Evolutionary conservation across 331 rosid species (phyloP), one percentile per base, ranked within the genome.

Genomic region (Acacia concinna): DNA sequence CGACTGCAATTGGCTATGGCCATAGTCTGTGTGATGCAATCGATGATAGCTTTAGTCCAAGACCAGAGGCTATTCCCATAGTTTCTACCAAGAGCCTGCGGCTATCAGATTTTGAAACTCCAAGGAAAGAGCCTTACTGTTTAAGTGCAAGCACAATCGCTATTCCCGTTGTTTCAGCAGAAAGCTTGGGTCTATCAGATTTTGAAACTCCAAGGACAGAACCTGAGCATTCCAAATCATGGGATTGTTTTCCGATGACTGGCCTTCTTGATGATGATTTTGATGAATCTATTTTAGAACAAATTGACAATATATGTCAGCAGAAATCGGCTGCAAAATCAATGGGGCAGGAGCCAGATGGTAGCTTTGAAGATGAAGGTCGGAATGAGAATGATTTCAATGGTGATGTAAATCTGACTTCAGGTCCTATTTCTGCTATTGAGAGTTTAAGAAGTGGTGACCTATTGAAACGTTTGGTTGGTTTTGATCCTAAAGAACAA

Each of bases 291-390:
- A 12, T 85, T 82, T 85, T 92, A 44, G 92, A 87, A 64, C 88
- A 88, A 75, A 95, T 95, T 64, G 97, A 92, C 75, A 77, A 84
- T 43, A 72, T 95, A 73, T 87, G 90, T 38, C 81, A 80, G 87
- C 88, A 82, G 91, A 90, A 85, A 81, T 82, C 92, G 3, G 84
- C 85, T 1, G 79, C 56, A 56, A 85, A 78, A 81, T 77, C 76
- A 6, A 78, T 44, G 12, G 62, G 74, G 87, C 46, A 67, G 59
- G 82, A 37, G 66, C 71, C 75, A 30, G 78, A 71, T 81, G 6
- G 20, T 47, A 59, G 41, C 37, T 56, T 82, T n/a, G 31, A 13
- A 1, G 77, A 21, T 41, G 76, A 28, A 66, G 81, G 18, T 76
- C 81, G 47, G 27, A 74, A 81, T n/a, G 56, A 80, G 78, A 72